These are phyloP conservation scores for Quercus tomentella DNA, from an alignment of 331 rosid genomes.

Conservation along the genomic window DNA sequence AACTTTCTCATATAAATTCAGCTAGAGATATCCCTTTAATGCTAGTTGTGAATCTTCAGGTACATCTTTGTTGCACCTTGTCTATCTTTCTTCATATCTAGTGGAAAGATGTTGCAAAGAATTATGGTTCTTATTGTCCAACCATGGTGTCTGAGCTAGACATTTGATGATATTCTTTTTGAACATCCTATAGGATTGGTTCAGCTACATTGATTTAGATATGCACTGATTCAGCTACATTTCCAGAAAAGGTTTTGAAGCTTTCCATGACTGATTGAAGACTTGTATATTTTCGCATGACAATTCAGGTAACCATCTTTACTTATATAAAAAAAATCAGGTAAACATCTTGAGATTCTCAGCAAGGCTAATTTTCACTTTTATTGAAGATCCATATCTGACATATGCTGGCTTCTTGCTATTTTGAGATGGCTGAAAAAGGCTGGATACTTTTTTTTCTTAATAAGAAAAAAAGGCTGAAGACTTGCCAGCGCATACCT, in stretches of 20 bases:
- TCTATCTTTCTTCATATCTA: slow-evolving; percentile 1
- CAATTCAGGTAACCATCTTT: slow-evolving; percentile 94
- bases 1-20: slow-evolving; percentile 62
- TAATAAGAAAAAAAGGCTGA: slow-evolving; percentile 54
- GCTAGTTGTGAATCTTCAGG: slow-evolving; percentile 90
- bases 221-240: slow-evolving; percentile 89
- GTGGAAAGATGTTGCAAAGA: not conserved
- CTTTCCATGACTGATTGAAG: slow-evolving; percentile 74
- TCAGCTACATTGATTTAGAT: slow-evolving; percentile 57
- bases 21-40: slow-evolving; percentile 70
- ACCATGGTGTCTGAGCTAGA: not conserved
- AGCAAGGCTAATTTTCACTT: not conserved
- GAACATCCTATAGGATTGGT: not conserved
- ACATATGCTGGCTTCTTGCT: slow-evolving; percentile 6
- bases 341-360: slow-evolving; percentile 25
- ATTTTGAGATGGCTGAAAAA: slow-evolving; percentile 63
- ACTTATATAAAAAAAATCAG: slow-evolving; percentile 87
- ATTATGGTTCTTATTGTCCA: not conserved
- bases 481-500: slow-evolving; percentile 79
- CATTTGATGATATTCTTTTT: not conserved
- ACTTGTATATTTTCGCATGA: slow-evolving; percentile 63
- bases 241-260: slow-evolving; percentile 86
- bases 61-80: slow-evolving; percentile 13
- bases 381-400: not conserved
- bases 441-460: slow-evolving; percentile 50